Conservation (phyloP, 495 filamentous ascomycete genomes). For the Penicillium riverlandense region DNA sequence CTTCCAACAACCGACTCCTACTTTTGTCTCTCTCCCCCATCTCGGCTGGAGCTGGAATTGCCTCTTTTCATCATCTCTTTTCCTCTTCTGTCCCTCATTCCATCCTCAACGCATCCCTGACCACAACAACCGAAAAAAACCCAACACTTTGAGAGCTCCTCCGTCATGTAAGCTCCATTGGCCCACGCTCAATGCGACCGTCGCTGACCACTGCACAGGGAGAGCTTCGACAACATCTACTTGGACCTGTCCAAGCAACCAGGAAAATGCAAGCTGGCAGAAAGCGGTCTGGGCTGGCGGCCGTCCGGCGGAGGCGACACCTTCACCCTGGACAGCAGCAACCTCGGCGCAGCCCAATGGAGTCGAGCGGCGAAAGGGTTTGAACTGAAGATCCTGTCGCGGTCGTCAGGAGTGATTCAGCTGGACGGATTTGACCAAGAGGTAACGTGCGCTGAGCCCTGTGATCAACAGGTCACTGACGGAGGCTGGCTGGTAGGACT, state of each 20-base stretch:
- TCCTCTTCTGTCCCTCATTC: neutral
- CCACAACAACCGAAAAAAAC: neutral
- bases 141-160: conserved; percentile 14
- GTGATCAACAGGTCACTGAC: neutral
- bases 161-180: conserved; percentile 32
- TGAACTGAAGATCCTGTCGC: conserved; percentile 82
- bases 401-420: conserved; percentile 80
- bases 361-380: conserved; percentile 87
- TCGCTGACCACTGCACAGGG: conserved; percentile 43
- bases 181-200: conserved; percentile 1
- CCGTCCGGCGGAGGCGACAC: conserved; percentile 79
- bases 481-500: conserved; percentile 52
- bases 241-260: conserved; percentile 85
- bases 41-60: neutral
- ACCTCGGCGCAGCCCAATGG: conserved; percentile 86
- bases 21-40: too few relatives aligned
- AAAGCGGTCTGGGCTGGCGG: conserved; percentile 91
- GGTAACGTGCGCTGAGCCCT: conserved; percentile 30
- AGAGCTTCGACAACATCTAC: conserved; percentile 94
- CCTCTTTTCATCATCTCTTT: neutral
- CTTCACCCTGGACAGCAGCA: conserved; percentile 78
- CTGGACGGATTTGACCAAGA: conserved; percentile 93
- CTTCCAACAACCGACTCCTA: too few relatives aligned
- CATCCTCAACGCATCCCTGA: neutral
- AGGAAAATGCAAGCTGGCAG: conserved; percentile 89